A percentile compares a stretch with the other conserved stretches of the same genome.
Conservation (phyloP, 2,329 filamentous ascomycete species). For the Colletotrichum costaricense region DNA sequence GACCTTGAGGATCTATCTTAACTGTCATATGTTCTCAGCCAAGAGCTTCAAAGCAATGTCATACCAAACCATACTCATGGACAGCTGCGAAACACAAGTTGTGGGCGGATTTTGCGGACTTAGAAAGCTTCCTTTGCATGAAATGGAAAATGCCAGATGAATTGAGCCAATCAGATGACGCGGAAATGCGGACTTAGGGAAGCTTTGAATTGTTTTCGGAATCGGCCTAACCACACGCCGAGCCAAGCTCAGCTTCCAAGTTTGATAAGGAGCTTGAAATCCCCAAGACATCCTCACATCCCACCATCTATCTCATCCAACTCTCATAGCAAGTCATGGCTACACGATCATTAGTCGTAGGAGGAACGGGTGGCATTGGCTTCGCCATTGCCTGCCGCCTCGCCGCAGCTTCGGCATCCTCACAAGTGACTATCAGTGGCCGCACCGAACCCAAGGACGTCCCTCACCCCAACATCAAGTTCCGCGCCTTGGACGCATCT, state of each 20-base stretch:
- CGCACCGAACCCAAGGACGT: constrained; percentile 44
- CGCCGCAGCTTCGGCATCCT: constrained; percentile 41
- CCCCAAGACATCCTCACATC: neutral
- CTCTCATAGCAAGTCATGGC: neutral
- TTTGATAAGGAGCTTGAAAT: neutral
- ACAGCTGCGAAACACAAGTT: neutral
- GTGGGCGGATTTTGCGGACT: neutral
- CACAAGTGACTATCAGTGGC: constrained; percentile 47
- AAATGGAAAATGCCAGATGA: neutral
- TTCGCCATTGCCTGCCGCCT: constrained; percentile 50
- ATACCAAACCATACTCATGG: neutral
- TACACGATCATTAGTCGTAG: constrained; percentile 46
- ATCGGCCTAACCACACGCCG: neutral
- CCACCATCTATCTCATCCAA: too few species aligned
- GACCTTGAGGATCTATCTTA: neutral
- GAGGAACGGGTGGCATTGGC: constrained; percentile 49
- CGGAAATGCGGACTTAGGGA: neutral
- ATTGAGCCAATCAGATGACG: neutral
- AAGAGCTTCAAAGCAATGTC: neutral
- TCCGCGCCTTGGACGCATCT: constrained; percentile 45
- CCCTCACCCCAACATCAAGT: constrained; percentile 47
- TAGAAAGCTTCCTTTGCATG: neutral
- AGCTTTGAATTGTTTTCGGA: neutral
- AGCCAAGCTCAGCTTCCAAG: neutral
- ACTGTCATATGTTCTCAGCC: neutral